Evolutionary conservation across 2,329 filamentous ascomycete species (phyloP).

Genomic region (Xylariaceae sp.): DNA sequence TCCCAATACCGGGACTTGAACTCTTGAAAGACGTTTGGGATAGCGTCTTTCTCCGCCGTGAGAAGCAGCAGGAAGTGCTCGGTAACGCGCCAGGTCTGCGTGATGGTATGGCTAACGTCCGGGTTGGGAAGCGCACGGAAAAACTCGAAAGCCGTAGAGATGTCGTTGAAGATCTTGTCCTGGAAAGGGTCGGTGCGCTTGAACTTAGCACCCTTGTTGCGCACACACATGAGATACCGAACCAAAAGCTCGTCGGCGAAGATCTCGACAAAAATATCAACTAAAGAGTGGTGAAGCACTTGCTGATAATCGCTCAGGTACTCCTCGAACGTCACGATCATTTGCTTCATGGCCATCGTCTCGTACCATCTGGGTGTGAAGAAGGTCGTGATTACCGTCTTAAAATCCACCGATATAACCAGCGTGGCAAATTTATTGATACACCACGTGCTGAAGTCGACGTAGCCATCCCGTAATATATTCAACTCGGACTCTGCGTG

Average conservation of each 20-base stretch:
- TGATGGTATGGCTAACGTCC: constrained; percentile 68
- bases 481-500: constrained; percentile 68
- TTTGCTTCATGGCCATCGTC: constrained; percentile 81
- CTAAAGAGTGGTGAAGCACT: constrained; percentile 78
- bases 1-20: constrained; percentile 93
- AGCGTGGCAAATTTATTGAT: constrained; percentile 80
- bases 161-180: constrained; percentile 90
- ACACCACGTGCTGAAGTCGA: constrained; percentile 91
- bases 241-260: constrained; percentile 86
- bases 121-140: constrained; percentile 67
- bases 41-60: constrained; percentile 64
- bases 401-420: constrained; percentile 88
- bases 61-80: constrained; percentile 77
- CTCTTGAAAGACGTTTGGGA: constrained; percentile 71
- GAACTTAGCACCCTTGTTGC: constrained; percentile 88
- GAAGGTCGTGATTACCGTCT: constrained; percentile 74
- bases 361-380: constrained; percentile 90
- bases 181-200: constrained; percentile 79
- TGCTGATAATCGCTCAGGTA: constrained; percentile 83
- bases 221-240: constrained; percentile 74
- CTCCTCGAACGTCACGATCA: constrained; percentile 91
- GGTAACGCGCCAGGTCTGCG: constrained; percentile 86
- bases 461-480: constrained; percentile 78
- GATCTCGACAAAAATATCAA: constrained; percentile 90
- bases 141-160: constrained; percentile 84